Evolutionary conservation across 2,329 filamentous ascomycete genomes (phyloP), one percentile per base, ranked within the genome.

Genomic region (Pseudofabraea citricarpa): DNA sequence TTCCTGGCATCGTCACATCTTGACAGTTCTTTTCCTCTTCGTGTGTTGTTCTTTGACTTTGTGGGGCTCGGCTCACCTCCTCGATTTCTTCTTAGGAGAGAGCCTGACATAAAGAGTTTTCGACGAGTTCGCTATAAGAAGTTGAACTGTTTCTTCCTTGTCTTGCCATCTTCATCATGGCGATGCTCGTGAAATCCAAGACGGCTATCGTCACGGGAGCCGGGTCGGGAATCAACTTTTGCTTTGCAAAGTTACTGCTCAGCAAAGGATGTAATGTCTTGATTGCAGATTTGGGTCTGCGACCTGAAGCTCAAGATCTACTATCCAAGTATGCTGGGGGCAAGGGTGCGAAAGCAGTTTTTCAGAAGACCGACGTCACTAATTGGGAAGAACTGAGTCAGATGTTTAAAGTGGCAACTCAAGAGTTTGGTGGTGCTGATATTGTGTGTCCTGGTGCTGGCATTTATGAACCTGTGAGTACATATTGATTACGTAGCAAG

Each of bases 371-470:
- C 0, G 68, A 74, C 40, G 71, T 74, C 0, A 65, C 65, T 0
- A 62, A 60, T 0, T 73, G 69, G 70, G 46, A 55, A 2, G 62
- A 62, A 2, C 51, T 74, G 0, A 26, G 56, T 1, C 41, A 41
- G 10, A 60, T 67, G 41, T 69, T 72, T 31, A 51, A 60, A 5
- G 45, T 45, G 2, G 55, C 67, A 0, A 20, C 64, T 0, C 18
- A 41, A 1, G 58, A 66, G 18, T 72, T 73, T 41, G 53, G 51
- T 6, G 32, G 36, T 10, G 26, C 52, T 8, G 52, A 57, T 41
- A 61, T 74, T 13, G 54, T 73, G 3, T 70, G 68, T 16, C 68
- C 71, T 0, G 70, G 70, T 1, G 71, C 71, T 0, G 71, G 71
- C 6, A 59, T 73, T 5, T 74, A 68, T 36, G 71, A 74, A 44